These are phyloP conservation scores for Neurospora sublineolata DNA, from an alignment of 495 filamentous ascomycete genomes.

Conservation along the genomic window DNA sequence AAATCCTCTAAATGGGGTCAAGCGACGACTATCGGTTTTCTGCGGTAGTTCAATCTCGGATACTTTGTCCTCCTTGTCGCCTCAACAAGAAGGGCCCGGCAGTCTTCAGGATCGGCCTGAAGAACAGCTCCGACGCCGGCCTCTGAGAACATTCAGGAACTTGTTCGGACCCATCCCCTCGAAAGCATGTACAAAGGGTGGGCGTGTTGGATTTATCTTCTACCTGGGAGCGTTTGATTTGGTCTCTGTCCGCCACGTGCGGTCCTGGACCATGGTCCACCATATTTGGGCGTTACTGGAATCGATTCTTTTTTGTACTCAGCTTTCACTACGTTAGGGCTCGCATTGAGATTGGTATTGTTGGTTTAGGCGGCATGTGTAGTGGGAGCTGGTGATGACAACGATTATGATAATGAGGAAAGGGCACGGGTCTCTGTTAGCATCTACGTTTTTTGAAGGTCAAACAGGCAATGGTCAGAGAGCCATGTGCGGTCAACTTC, in stretches of 20 bases:
- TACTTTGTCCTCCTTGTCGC: background rate
- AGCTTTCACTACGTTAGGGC: background rate
- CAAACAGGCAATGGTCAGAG: background rate
- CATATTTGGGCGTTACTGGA: background rate
- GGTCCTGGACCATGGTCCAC: background rate
- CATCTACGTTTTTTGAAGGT: background rate
- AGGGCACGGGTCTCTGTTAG: background rate
- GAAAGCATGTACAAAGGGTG: background rate
- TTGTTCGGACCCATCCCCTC: background rate
- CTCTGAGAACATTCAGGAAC: background rate
- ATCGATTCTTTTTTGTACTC: background rate
- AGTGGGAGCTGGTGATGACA: background rate
- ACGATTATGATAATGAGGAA: background rate
- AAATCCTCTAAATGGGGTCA: conserved; percentile 46
- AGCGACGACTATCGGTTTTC: background rate
- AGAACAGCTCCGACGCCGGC: background rate
- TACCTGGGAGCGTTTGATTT: background rate
- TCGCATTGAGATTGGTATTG: background rate
- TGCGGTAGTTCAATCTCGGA: background rate
- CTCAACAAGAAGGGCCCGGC: background rate
- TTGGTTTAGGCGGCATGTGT: background rate
- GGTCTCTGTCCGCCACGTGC: background rate
- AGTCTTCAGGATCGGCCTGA: background rate
- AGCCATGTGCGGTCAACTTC: background rate
- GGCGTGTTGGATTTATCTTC: background rate